Percentiles rank a stretch among this genome's conserved stretches.
Evolutionary conservation across 2,329 filamentous ascomycete species (phyloP).

Genomic region (Cladorrhinum sp.): DNA sequence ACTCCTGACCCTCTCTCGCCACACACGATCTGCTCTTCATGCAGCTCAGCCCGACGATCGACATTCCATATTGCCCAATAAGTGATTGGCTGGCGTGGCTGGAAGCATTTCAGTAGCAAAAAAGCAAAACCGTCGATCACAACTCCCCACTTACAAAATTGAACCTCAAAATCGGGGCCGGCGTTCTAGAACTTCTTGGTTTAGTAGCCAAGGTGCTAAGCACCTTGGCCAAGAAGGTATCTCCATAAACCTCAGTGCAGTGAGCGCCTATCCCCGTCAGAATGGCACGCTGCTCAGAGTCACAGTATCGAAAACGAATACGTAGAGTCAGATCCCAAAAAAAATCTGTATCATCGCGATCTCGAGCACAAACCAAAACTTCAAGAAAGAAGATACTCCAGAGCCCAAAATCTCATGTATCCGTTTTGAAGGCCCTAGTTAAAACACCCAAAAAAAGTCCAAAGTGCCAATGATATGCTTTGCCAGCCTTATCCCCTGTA

Average conservation of each 20-base stretch:
- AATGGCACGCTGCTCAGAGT: no score
- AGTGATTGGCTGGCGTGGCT: no score
- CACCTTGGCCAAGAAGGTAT: not conserved
- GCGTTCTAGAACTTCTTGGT: not conserved
- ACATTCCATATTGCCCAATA: not conserved
- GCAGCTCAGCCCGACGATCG: not conserved
- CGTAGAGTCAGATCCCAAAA: not conserved
- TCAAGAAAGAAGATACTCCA: not conserved
- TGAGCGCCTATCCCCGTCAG: no score
- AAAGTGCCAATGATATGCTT: not conserved
- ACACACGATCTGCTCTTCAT: not conserved
- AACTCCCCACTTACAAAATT: not conserved
- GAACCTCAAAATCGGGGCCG: not conserved
- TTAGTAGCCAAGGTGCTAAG: no score
- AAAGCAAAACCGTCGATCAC: no score
- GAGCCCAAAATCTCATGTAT: not conserved
- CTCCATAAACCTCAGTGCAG: not conserved
- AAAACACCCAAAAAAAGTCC: not conserved
- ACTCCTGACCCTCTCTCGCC: no score
- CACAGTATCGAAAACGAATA: no score
- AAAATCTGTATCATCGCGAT: not conserved
- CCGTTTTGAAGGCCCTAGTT: not conserved
- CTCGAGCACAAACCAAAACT: not conserved
- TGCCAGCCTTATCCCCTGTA: not conserved
- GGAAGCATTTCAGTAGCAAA: no score